Evolutionary conservation across 306 rosid species (phyloP), one percentile per base, ranked within the genome.

Genomic region (Glycine soja): DNA sequence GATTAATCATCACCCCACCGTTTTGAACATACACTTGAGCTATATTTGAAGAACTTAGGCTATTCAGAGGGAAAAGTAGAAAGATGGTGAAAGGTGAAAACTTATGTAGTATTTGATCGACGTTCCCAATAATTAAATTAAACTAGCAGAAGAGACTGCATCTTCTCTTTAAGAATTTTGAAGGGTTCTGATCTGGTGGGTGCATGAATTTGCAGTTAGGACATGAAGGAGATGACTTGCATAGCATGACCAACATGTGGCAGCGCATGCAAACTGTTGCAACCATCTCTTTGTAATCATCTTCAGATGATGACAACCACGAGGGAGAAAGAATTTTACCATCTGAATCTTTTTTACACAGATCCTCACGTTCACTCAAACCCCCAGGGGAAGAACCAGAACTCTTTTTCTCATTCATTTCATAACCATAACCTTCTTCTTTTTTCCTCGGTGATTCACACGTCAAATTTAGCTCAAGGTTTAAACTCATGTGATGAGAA

Each of bases 161-260:
- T 79, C 85, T 82, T 65, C 50, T 81, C 89, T 89, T 90, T 85
- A 87, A 86, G 70, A 91, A 88, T 15, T 77, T 82, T 6, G 97
- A 73, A 74, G 91, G 88, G 75, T 64, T 88, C 78, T 88, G 93
- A 43, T 89, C 90, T 15, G 87, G 87, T 61, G 93, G 87, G 86
- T 93, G 91, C 89, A 92, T 85, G 88, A 90, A 92, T 89, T 95
- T 95, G 92, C 99, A 95, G 83, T 92, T 93, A 7, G 99, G 99
- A 66, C 99, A 95, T 19, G 94, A 56, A 52, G 97, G 99, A 12
- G 99, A 91, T 9, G 97, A 92, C 63, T 87, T 90, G 82, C 94
- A 93, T 2, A 95, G 86, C 98, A 95, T 93, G 2, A 95, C 97
- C 84, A 95, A 74, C 93, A 95, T 90, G 78, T 93, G 96, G 74